These are phyloP conservation scores for Chernovozyma aurita DNA, from an alignment of 1,139 yeast genomes.

Conservation along the genomic window DNA sequence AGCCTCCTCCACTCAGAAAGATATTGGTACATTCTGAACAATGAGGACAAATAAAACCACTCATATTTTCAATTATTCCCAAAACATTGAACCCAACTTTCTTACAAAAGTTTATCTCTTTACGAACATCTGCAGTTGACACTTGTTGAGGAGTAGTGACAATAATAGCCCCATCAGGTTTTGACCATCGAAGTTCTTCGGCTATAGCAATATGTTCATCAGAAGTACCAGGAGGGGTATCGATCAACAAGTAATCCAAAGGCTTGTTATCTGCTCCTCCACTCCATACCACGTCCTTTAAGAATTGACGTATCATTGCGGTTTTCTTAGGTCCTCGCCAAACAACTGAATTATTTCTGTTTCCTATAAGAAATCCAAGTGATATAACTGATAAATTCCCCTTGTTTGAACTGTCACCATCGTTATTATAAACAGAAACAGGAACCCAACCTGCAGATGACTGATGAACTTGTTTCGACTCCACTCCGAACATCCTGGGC, in stretches of 20 bases:
- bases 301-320: constrained; percentile 93
- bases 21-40: constrained; percentile 91
- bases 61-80: constrained; percentile 46
- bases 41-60: constrained; percentile 57
- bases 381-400: constrained; percentile 67
- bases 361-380: constrained; percentile 80
- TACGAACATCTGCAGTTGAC: constrained; percentile 52
- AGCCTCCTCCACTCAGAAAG: constrained; percentile 94
- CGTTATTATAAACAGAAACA: constrained; percentile 40
- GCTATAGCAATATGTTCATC: constrained; percentile 98
- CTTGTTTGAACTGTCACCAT: constrained; percentile 20
- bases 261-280: constrained; percentile 47
- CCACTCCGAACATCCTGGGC: constrained; percentile 95
- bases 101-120: constrained; percentile 44
- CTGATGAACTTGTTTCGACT: constrained; percentile 74
- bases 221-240: constrained; percentile 98
- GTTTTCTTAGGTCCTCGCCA: constrained; percentile 99
- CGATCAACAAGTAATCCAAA: constrained; percentile 80
- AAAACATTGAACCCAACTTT: constrained; percentile 41
- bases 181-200: constrained; percentile 67
- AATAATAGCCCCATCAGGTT: constrained; percentile 46
- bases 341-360: constrained; percentile 86
- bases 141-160: constrained; percentile 52
- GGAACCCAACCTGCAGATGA: constrained; percentile 90
- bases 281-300: constrained; percentile 83